These are phyloP conservation scores for Neurospora cerealis DNA, from an alignment of 495 filamentous ascomycete genomes.

Conservation along the genomic window DNA sequence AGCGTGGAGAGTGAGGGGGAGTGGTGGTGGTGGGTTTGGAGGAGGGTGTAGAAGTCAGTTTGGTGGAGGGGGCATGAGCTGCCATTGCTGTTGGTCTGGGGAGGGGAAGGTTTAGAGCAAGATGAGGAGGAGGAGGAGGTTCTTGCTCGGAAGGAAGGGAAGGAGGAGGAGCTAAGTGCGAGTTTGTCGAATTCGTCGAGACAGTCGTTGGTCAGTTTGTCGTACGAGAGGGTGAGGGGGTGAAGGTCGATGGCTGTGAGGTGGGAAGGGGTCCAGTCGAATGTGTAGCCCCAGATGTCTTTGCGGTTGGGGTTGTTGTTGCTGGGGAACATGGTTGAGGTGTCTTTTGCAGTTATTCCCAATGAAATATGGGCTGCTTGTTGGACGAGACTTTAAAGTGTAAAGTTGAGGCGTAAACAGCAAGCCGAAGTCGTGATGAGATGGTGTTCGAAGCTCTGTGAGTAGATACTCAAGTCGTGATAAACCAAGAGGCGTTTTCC, in stretches of 20 bases:
- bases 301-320: constrained; percentile 10
- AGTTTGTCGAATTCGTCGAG: constrained; percentile 50
- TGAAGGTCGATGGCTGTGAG: constrained; percentile 48
- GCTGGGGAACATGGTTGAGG: neutral
- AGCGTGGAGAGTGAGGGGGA: constrained; percentile 50
- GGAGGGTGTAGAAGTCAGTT: constrained; percentile 52
- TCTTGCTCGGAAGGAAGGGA: neutral
- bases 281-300: constrained; percentile 54
- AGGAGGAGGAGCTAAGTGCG: constrained; percentile 18
- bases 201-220: constrained; percentile 56
- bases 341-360: neutral
- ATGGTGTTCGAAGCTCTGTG: neutral
- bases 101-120: too few species aligned
- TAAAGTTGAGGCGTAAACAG: neutral
- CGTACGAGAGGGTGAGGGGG: constrained; percentile 55
- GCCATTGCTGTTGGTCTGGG: too few species aligned
- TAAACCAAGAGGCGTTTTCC: neutral
- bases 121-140: neutral
- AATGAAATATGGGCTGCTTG: neutral
- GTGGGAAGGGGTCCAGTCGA: constrained; percentile 61
- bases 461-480: neutral
- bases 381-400: neutral
- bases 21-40: constrained; percentile 45
- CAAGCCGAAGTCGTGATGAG: neutral
- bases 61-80: too few species aligned